Percentiles rank a stretch among this genome's conserved stretches.
phyloP scores from a whole-genome alignment of 306 rosid genomes.

The Acacia crassicarpa region DNA sequence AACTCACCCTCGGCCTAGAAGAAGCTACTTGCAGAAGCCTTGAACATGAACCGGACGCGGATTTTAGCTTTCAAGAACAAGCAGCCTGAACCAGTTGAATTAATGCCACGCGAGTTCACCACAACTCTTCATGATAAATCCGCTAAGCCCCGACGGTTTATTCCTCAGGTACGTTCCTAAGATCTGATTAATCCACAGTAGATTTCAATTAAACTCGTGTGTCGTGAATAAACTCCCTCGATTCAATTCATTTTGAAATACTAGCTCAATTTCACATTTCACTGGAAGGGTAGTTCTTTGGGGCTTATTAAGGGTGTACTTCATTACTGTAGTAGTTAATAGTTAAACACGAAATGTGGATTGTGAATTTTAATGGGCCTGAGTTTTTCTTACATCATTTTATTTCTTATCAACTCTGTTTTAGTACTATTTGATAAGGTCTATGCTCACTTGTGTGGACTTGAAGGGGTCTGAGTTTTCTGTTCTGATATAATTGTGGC shows the following conservation, averaged over 20 bases:
- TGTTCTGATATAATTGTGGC: not conserved
- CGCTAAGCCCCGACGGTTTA: slow-evolving; percentile 48
- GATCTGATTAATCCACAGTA: not conserved
- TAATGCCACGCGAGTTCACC: slow-evolving; percentile 21
- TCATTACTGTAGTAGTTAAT: too few species aligned
- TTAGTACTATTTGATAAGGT: not conserved
- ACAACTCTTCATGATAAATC: not conserved
- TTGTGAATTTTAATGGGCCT: not conserved
- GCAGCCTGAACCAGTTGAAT: slow-evolving; percentile 48
- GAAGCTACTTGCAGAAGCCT: slow-evolving; percentile 50
- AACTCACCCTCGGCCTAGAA: slow-evolving; percentile 43
- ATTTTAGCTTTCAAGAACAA: slow-evolving; percentile 69
- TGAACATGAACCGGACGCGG: slow-evolving; percentile 65
- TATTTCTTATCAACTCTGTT: not conserved
- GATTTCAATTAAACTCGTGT: not conserved
- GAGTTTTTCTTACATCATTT: not conserved
- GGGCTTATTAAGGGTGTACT: too few species aligned
- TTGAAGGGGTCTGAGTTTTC: not conserved
- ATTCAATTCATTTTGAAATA: slow-evolving; percentile 37
- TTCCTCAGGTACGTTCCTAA: slow-evolving; percentile 51
- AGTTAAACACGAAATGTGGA: not conserved
- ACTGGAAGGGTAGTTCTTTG: too few species aligned
- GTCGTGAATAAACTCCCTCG: slow-evolving; percentile 29
- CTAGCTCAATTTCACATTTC: too few species aligned
- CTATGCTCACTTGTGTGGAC: not conserved